Conservation (phyloP, 2,329 filamentous ascomycete species). For the Ophiostoma triangulosporum region DNA sequence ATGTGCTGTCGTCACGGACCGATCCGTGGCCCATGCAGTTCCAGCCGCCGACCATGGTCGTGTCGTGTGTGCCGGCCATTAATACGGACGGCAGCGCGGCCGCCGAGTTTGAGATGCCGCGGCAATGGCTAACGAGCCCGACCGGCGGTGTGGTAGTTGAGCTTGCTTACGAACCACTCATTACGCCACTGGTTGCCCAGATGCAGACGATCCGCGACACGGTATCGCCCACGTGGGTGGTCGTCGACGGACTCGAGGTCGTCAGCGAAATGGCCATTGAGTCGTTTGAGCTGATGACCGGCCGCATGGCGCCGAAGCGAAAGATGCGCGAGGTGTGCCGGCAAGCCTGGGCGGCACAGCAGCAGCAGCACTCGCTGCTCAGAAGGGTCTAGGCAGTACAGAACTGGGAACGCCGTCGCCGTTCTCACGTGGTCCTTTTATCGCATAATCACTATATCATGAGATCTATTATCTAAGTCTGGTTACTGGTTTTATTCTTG, state of each 20-base stretch:
- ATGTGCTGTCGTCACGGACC: conserved; percentile 42
- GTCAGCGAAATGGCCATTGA: conserved; percentile 63
- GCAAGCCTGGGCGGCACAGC: conserved; percentile 28
- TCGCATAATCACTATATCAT: background rate
- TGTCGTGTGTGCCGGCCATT: conserved; percentile 58
- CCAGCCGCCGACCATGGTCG: conserved; percentile 53
- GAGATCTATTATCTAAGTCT: background rate
- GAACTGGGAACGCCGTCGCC: background rate
- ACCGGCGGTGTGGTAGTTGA: too few species aligned
- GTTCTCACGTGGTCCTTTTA: too few species aligned
- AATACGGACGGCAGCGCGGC: conserved; percentile 45
- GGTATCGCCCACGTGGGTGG: conserved; percentile 49
- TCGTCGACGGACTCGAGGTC: conserved; percentile 59
- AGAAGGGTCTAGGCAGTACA: background rate
- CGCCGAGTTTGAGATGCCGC: conserved; percentile 56
- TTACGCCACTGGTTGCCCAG: conserved; percentile 55
- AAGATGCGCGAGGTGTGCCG: conserved; percentile 50
- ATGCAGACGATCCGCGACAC: conserved; percentile 38
- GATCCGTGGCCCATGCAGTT: conserved; percentile 50
- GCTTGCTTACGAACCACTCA: conserved; percentile 56
- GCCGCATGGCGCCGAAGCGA: conserved; percentile 52
- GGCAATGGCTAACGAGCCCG: conserved; percentile 53
- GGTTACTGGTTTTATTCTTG: background rate
- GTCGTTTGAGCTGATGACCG: conserved; percentile 65
- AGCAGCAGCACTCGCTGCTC: background rate